Evolutionary conservation across 495 filamentous ascomycete genomes (phyloP), one percentile per base, ranked within the genome.

Genomic region (Lophiotrema nucula): DNA sequence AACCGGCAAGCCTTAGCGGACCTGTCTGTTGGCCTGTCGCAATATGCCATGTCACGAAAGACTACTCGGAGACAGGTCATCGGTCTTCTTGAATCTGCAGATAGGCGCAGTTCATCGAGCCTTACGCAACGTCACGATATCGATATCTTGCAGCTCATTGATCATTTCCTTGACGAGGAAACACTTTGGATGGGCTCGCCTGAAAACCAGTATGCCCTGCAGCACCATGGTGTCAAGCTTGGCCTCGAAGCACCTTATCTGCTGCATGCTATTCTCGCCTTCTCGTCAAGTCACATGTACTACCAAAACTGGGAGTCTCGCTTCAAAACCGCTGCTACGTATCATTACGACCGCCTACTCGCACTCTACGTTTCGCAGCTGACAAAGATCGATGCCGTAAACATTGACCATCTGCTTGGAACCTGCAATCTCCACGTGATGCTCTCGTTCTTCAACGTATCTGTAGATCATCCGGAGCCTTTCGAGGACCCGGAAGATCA

Each of bases 181-280:
- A 24, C 50, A 8, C 55, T 38, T 12, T 64, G 60, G 60, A 35
- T 64, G 10, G 60, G 60, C 1, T 48, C 56, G 1, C 25, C 47
- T 19, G 18, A 19, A 21, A 26, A 18, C 26, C 60, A 64, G 48
- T 38, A 27, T 3, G 41, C 56, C 16, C 50, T 64, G 22, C 60
- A 64, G 24, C 27, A 10, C 10, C 56, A 64, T 25, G 56, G 38
- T 25, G 26, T 64, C 21, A 16, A 24, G 4, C 3, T 64, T 25
- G 53, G 33, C 4, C 5, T 64, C 11, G 16, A 60, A 1, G 47
- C 60, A 5, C 48, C 56, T 24, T 43, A 59, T 44, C 43, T 64
- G 1, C 42, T 64, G 11, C 56, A 64, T 50, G 56, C 55, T 22
- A 55, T 64, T 8, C 37, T 64, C 0, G 55, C 55, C 23, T 48